phyloP scores from a whole-genome alignment of 225 moss, liverwort and hornwort species.

The Bryum argenteum region DNA sequence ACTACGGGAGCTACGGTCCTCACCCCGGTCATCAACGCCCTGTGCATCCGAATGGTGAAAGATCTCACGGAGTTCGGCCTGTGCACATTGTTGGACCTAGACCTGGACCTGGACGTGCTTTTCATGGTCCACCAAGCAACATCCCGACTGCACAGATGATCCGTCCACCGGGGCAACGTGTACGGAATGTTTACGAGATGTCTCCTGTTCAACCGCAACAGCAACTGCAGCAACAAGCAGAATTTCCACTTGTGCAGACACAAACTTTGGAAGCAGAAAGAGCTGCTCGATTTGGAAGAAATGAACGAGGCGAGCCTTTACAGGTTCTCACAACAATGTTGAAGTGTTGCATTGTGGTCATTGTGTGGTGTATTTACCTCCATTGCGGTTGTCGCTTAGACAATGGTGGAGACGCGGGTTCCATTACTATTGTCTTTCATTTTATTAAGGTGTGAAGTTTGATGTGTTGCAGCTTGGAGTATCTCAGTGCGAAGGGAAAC shows the following conservation, averaged over 20 bases:
- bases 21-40: conserved; percentile 15
- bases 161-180: conserved; percentile 13
- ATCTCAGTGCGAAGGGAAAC: conserved; percentile 2
- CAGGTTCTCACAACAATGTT: conserved; percentile 27
- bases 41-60: conserved; percentile 4
- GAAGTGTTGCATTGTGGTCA: background rate
- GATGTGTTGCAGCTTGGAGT: conserved; percentile 18
- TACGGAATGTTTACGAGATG: conserved; percentile 13
- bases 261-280: conserved; percentile 17
- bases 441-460: conserved; percentile 1
- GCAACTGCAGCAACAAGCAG: conserved; percentile 3
- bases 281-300: conserved; percentile 40
- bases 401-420: conserved; percentile 8
- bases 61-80: conserved; percentile 9
- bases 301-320: conserved; percentile 38
- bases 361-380: background rate
- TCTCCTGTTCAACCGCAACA: background rate
- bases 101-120: conserved; percentile 11
- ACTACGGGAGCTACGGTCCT: conserved; percentile 4
- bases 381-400: conserved; percentile 6
- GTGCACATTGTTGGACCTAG: conserved; percentile 9
- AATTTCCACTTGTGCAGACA: background rate
- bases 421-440: background rate
- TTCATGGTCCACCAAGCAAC: conserved; percentile 2
- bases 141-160: conserved; percentile 20